Evolutionary conservation across 208 protist species (phyloP).

Genomic region (Hexamita inflata): DNA sequence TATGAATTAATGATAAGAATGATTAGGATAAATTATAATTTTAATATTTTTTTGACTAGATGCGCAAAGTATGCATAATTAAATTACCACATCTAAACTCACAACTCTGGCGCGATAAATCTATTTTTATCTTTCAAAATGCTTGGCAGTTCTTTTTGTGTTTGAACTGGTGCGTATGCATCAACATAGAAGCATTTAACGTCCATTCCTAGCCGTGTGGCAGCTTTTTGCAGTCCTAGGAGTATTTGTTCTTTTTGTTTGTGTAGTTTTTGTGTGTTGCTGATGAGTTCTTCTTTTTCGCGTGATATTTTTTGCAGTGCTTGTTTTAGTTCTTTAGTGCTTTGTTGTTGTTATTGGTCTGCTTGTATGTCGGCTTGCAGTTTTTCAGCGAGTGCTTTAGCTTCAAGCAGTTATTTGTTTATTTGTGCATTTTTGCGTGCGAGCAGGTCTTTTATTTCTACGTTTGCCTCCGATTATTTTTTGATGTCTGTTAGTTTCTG

Average conservation of each 20-base stretch:
- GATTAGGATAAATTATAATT: too few relatives aligned
- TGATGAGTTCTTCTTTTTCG: not conserved
- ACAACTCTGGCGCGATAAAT: not conserved
- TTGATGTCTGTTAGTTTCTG: not conserved
- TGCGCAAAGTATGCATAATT: too few relatives aligned
- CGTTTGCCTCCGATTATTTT: not conserved
- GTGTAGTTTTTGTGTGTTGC: not conserved
- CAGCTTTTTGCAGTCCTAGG: not conserved
- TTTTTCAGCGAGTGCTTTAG: not conserved
- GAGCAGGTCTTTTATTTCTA: not conserved
- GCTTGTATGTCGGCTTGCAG: not conserved
- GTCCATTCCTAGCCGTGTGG: not conserved
- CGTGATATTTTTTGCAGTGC: not conserved
- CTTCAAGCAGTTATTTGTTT: not conserved
- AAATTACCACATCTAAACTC: too few relatives aligned
- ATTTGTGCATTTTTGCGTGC: not conserved
- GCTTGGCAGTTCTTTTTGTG: not conserved
- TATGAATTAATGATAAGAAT: too few relatives aligned
- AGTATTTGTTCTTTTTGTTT: not conserved
- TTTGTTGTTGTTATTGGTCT: too few relatives aligned
- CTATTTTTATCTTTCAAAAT: not conserved
- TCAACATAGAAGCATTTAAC: not conserved
- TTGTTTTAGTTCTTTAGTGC: not conserved
- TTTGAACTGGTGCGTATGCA: not conserved
- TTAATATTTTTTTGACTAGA: too few relatives aligned